Conservation (phyloP, 768 basidiomycete genomes). For the Panaeolus cyanescens region DNA sequence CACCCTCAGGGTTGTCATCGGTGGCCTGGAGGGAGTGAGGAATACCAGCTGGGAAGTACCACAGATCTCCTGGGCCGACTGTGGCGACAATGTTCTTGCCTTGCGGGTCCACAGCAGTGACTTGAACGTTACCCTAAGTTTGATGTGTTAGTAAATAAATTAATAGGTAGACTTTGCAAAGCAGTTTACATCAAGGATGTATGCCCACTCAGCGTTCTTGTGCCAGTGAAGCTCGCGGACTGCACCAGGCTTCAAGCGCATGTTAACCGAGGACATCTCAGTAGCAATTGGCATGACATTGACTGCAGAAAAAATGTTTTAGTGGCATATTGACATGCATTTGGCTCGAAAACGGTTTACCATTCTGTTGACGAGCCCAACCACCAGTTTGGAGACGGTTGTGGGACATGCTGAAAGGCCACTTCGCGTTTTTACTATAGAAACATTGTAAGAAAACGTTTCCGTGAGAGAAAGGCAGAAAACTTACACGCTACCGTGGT, state of each 20-base stretch:
- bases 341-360: slow-evolving; percentile 36
- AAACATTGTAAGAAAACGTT: background rate
- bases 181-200: slow-evolving; percentile 40
- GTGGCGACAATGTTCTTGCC: slow-evolving; percentile 54
- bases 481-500: slow-evolving; percentile 48
- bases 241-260: slow-evolving; percentile 52
- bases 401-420: slow-evolving; percentile 64
- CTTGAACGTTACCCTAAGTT: slow-evolving; percentile 40
- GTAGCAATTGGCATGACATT: slow-evolving; percentile 51
- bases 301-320: slow-evolving; percentile 27
- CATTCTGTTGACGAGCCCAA: slow-evolving; percentile 57
- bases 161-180: background rate
- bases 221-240: slow-evolving; percentile 61
- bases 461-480: background rate
- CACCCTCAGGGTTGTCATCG: slow-evolving; percentile 43
- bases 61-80: slow-evolving; percentile 47
- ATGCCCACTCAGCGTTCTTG: slow-evolving; percentile 54
- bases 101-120: slow-evolving; percentile 50
- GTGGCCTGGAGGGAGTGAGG: slow-evolving; percentile 60
- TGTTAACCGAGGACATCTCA: slow-evolving; percentile 43
- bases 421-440: slow-evolving; percentile 50
- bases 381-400: slow-evolving; percentile 62
- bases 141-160: background rate
- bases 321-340: background rate
- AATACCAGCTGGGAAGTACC: slow-evolving; percentile 59